phyloP scores from a whole-genome alignment of 208 protist species.

The Trypanosoma rangeli region DNA sequence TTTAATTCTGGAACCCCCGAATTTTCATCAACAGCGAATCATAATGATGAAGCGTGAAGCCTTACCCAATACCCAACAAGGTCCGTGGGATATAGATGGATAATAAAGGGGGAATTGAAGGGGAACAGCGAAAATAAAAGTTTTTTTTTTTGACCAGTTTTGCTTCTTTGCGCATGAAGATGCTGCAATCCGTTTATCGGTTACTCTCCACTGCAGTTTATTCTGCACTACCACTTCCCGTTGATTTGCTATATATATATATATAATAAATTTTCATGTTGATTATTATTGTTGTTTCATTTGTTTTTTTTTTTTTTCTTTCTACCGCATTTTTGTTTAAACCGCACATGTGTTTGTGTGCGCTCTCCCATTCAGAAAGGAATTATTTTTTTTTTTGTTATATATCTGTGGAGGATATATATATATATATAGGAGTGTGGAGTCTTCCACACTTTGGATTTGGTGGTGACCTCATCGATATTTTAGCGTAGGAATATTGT shows the following conservation, averaged over 20 bases:
- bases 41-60: slow-evolving; percentile 62
- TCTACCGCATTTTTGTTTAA: no score
- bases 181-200: no score
- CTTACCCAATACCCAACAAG: slow-evolving; percentile 17
- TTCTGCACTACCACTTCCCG: no score
- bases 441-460: neutral
- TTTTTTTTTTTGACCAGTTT: no score
- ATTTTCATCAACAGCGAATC: slow-evolving; percentile 72
- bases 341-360: no score
- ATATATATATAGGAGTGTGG: slow-evolving; percentile 1
- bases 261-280: neutral
- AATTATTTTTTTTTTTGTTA: neutral
- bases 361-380: neutral
- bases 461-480: slow-evolving; percentile 2
- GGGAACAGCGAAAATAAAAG: neutral
- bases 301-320: slow-evolving; percentile 8
- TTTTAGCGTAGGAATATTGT: no score
- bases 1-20: slow-evolving; percentile 90
- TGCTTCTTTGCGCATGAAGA: no score
- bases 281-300: neutral
- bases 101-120: no score
- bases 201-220: no score
- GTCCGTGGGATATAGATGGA: slow-evolving; percentile 11
- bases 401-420: slow-evolving; percentile 4
- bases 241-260: neutral